A percentile compares a stretch with the other conserved stretches of the same genome.
Conservation (phyloP, 148 eudicot species). For the Polygonum maritimum region DNA sequence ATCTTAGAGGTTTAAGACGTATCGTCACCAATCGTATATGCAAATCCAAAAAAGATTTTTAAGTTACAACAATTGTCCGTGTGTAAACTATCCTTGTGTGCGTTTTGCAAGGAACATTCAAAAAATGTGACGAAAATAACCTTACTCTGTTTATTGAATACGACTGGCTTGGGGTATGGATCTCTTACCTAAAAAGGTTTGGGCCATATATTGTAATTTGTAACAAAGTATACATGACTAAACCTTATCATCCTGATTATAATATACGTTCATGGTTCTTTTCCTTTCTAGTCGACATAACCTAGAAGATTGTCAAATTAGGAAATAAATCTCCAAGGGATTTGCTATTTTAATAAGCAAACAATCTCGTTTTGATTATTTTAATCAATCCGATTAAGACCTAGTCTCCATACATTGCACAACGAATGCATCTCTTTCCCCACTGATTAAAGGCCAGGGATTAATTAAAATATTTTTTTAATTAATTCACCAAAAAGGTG, state of each 20-base stretch:
- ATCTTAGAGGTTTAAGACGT: too few species aligned
- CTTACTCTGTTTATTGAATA: too few species aligned
- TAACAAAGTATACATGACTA: too few species aligned
- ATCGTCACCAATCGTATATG: too few species aligned
- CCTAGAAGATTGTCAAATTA: conserved; percentile 19
- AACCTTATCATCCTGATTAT: neutral
- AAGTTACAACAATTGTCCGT: too few species aligned
- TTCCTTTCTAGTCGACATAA: neutral
- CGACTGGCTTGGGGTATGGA: too few species aligned
- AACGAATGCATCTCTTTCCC: neutral
- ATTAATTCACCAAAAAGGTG: neutral
- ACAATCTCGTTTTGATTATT: conserved; percentile 1
- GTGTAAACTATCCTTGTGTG: too few species aligned
- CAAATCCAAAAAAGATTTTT: too few species aligned
- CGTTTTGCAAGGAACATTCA: too few species aligned
- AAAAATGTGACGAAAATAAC: too few species aligned
- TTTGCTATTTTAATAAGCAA: neutral
- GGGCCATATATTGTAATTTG: too few species aligned
- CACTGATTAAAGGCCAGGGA: neutral
- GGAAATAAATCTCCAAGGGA: conserved; percentile 11
- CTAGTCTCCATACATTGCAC: neutral
- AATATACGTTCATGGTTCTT: neutral
- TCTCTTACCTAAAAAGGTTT: too few species aligned
- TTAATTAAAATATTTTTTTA: neutral
- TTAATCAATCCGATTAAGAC: neutral